These are phyloP conservation scores for Diaporthe vaccinii DNA, from an alignment of 2,329 filamentous ascomycete species.

Conservation along the genomic window DNA sequence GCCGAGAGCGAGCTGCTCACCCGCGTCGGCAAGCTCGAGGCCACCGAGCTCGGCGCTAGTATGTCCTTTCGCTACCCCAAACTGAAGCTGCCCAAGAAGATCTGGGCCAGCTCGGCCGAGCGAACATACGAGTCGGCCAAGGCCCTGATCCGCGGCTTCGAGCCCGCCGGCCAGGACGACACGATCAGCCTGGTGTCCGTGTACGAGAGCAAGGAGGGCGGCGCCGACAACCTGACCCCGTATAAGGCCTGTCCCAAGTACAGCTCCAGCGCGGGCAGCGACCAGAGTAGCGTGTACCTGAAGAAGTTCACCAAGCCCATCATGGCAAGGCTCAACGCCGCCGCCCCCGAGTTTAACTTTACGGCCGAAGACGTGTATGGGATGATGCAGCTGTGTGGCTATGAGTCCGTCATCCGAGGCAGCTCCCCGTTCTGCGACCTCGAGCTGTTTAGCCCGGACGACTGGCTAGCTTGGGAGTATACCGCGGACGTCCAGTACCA, in stretches of 20 bases:
- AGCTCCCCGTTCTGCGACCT: slow-evolving; percentile 73
- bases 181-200: slow-evolving; percentile 68
- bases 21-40: slow-evolving; percentile 71
- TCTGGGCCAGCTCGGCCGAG: slow-evolving; percentile 75
- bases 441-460: slow-evolving; percentile 69
- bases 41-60: slow-evolving; percentile 69
- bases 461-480: slow-evolving; percentile 78
- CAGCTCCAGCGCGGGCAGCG: slow-evolving; percentile 67
- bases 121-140: slow-evolving; percentile 70
- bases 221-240: slow-evolving; percentile 72
- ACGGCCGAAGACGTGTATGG: slow-evolving; percentile 73
- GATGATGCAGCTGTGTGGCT: slow-evolving; percentile 76
- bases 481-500: slow-evolving; percentile 74
- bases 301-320: slow-evolving; percentile 72
- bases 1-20: slow-evolving; percentile 72
- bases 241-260: slow-evolving; percentile 76
- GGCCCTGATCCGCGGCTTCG: slow-evolving; percentile 69
- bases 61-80: slow-evolving; percentile 70
- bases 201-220: slow-evolving; percentile 68
- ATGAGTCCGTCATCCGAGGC: slow-evolving; percentile 74
- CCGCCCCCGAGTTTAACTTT: slow-evolving; percentile 72
- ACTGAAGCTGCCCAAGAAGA: slow-evolving; percentile 64
- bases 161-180: slow-evolving; percentile 59
- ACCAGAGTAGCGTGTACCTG: slow-evolving; percentile 65
- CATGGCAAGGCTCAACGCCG: slow-evolving; percentile 65